Percentiles rank a stretch among this genome's conserved stretches.
These are phyloP conservation scores for Paradendryphiella salina DNA, from an alignment of 2,329 filamentous ascomycete species.

Conservation along the genomic window DNA sequence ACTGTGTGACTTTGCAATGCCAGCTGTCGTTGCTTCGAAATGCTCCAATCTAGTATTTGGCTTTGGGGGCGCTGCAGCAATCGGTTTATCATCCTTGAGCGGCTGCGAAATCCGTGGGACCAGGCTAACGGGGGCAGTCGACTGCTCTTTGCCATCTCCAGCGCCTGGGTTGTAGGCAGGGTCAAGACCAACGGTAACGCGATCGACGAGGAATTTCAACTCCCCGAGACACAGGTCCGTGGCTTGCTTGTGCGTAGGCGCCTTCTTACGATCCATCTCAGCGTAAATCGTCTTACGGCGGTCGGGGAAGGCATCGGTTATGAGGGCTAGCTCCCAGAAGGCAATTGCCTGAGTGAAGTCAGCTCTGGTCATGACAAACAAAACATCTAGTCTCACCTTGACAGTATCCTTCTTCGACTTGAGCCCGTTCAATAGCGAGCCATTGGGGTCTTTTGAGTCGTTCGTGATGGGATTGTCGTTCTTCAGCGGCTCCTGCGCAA, in stretches of 20 bases:
- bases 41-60: constrained; percentile 43
- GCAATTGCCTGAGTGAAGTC: constrained; percentile 66
- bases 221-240: constrained; percentile 69
- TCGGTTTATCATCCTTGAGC: constrained; percentile 51
- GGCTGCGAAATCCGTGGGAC: constrained; percentile 56
- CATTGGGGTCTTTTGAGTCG: constrained; percentile 88
- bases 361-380: background rate
- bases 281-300: constrained; percentile 80
- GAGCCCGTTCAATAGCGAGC: constrained; percentile 80
- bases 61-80: constrained; percentile 50
- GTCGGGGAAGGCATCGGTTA: constrained; percentile 73
- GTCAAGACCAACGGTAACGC: constrained; percentile 61
- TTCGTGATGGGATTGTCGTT: constrained; percentile 80
- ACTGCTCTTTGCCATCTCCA: constrained; percentile 19
- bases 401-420: constrained; percentile 80
- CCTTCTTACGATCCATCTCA: constrained; percentile 81
- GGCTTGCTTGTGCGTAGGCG: constrained; percentile 80
- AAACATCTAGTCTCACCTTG: constrained; percentile 56
- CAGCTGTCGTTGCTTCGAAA: constrained; percentile 39
- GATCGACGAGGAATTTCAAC: constrained; percentile 67
- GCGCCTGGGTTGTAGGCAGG: constrained; percentile 28
- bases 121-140: constrained; percentile 46
- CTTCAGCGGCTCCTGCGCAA: constrained; percentile 80
- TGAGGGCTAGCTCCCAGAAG: constrained; percentile 85
- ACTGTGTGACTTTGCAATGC: constrained; percentile 51